Evolutionary conservation across 495 filamentous ascomycete genomes (phyloP).

Genomic region (Chaetomium cochliodes): DNA sequence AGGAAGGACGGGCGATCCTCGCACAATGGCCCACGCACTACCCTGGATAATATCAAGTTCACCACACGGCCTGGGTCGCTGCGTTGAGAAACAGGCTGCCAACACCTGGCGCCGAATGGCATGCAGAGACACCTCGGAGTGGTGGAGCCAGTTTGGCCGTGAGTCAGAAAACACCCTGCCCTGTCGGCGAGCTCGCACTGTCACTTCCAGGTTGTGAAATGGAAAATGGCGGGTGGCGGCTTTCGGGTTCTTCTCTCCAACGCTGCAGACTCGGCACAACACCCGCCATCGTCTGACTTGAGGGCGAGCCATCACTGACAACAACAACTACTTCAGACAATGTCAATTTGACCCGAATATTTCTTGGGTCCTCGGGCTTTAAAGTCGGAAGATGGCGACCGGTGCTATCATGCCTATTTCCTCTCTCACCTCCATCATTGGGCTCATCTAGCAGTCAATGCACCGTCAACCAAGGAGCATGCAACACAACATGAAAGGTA

Average conservation of each 20-base stretch:
- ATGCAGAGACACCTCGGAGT: conserved; percentile 2
- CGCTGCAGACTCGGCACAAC: background rate
- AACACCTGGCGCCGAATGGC: background rate
- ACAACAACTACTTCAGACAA: too few relatives aligned
- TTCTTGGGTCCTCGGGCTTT: too few relatives aligned
- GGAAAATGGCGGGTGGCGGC: background rate
- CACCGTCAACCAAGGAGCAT: background rate
- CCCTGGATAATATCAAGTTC: conserved; percentile 23
- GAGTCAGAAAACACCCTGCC: conserved; percentile 20
- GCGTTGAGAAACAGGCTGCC: background rate
- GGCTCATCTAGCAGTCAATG: conserved; percentile 7
- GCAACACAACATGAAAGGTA: too few relatives aligned
- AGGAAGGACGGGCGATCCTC: conserved; percentile 27
- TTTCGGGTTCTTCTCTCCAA: background rate
- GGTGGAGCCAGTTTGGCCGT: conserved; percentile 24
- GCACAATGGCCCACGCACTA: conserved; percentile 6
- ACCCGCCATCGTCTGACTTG: background rate
- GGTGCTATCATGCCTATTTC: too few relatives aligned
- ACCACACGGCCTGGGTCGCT: background rate
- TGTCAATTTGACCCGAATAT: too few relatives aligned
- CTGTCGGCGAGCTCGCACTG: background rate
- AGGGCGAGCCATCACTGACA: background rate
- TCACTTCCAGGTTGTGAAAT: background rate
- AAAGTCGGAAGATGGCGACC: too few relatives aligned
- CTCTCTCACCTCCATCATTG: background rate